Evolutionary conservation across 2,329 filamentous ascomycete species (phyloP).

Genomic region (Emergomyces pasteurianus): DNA sequence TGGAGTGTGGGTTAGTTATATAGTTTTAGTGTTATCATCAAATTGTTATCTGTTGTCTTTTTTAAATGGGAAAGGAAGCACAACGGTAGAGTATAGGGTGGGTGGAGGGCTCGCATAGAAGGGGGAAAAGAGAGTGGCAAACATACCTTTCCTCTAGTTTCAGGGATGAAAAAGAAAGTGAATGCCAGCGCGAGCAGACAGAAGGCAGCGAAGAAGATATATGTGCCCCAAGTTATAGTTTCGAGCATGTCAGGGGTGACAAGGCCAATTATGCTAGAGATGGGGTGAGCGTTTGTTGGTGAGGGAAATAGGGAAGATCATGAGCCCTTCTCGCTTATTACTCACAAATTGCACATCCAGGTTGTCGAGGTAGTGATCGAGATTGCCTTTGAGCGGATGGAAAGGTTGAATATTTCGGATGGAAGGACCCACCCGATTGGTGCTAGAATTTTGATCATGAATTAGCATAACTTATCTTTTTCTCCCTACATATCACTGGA

Average conservation of each 20-base stretch:
- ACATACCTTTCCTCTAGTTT: conserved; percentile 25
- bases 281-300: not conserved
- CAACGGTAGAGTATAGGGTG: too few species aligned
- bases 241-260: conserved; percentile 28
- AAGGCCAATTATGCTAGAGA: conserved; percentile 23
- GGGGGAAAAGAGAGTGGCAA: not conserved
- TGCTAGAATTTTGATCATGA: conserved; percentile 11
- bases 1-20: not conserved
- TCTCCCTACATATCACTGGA: not conserved
- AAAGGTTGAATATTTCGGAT: conserved; percentile 29
- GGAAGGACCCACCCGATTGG: conserved; percentile 29
- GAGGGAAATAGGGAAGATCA: not conserved
- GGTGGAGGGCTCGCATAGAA: too few species aligned
- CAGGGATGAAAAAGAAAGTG: conserved; percentile 25
- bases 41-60: not conserved
- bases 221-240: conserved; percentile 27
- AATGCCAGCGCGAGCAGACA: conserved; percentile 24
- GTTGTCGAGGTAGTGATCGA: conserved; percentile 28
- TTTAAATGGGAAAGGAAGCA: not conserved
- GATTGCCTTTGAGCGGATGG: conserved; percentile 27
- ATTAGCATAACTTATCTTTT: not conserved
- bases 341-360: conserved; percentile 31
- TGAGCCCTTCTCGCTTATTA: not conserved
- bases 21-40: not conserved
- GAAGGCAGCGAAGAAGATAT: conserved; percentile 29